phyloP scores from a whole-genome alignment of 805 yeast genomes.

The Peterozyma xylosa region DNA sequence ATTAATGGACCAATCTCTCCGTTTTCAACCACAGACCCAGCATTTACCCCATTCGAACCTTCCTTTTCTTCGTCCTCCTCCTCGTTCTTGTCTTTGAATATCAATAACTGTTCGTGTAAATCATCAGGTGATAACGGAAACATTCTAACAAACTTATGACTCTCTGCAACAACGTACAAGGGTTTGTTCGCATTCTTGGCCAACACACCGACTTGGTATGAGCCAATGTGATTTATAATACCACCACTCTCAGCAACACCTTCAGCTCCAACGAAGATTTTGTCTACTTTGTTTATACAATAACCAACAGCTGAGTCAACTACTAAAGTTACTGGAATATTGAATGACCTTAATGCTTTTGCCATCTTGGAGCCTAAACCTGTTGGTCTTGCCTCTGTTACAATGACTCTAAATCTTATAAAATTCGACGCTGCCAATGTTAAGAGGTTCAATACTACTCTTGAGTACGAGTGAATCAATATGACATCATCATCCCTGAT shows the following conservation, averaged over 20 bases:
- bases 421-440: constrained; percentile 69
- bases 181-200: constrained; percentile 91
- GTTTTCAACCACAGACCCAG: constrained; percentile 12
- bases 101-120: constrained; percentile 47
- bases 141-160: constrained; percentile 93
- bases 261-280: constrained; percentile 95
- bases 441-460: constrained; percentile 79
- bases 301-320: constrained; percentile 94
- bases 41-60: neutral
- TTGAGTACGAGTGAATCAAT: constrained; percentile 83
- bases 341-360: constrained; percentile 51
- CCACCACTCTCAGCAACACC: constrained; percentile 99
- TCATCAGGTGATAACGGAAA: constrained; percentile 93
- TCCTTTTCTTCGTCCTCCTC: constrained; percentile 15
- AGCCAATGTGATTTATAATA: constrained; percentile 89
- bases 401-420: constrained; percentile 81
- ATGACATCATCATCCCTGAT: constrained; percentile 90
- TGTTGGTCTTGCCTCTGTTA: constrained; percentile 89
- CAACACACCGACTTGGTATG: constrained; percentile 88
- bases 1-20: constrained; percentile 45
- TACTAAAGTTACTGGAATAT: constrained; percentile 81
- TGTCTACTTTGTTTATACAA: constrained; percentile 84
- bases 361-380: constrained; percentile 72
- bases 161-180: constrained; percentile 87
- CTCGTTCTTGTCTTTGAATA: constrained; percentile 23